A percentile compares a stretch with the other conserved stretches of the same genome.
phyloP scores from a whole-genome alignment of 345 rosid genomes.

The Turnera subulata region DNA sequence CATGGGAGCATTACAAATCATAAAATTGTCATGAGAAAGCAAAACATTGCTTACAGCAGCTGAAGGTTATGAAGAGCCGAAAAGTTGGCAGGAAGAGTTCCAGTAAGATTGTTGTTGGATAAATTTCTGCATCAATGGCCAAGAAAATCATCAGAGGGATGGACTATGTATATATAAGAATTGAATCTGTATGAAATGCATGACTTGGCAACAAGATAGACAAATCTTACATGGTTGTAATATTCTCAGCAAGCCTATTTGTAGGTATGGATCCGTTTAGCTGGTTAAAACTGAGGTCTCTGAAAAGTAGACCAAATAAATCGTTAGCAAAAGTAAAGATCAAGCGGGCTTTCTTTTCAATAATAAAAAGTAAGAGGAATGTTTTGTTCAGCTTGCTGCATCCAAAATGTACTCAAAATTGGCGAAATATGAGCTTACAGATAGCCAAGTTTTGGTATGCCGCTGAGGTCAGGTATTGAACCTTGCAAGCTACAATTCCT shows the following conservation, averaged over 20 bases:
- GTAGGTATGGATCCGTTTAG: slow-evolving; percentile 72
- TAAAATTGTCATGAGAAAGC: slow-evolving; percentile 19
- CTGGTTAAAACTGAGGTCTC: slow-evolving; percentile 81
- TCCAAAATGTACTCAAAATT: not conserved
- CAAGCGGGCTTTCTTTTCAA: not conserved
- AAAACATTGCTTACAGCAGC: slow-evolving; percentile 55
- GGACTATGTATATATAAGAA: too few species aligned
- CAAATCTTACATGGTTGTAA: slow-evolving; percentile 81
- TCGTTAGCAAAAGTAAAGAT: not conserved
- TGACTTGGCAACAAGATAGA: slow-evolving; percentile 4
- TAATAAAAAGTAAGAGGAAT: not conserved
- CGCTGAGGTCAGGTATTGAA: slow-evolving; percentile 79
- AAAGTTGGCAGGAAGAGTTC: slow-evolving; percentile 65
- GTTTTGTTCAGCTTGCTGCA: not conserved
- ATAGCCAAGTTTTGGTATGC: slow-evolving; percentile 68
- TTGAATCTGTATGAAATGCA: too few species aligned
- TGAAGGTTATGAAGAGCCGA: slow-evolving; percentile 68
- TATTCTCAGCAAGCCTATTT: slow-evolving; percentile 52
- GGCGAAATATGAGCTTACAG: slow-evolving; percentile 47
- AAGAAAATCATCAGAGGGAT: not conserved
- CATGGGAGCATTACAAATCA: too few species aligned
- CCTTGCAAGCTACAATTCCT: slow-evolving; percentile 89
- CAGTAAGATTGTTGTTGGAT: slow-evolving; percentile 66
- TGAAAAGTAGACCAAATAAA: slow-evolving; percentile 30
- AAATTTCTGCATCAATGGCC: slow-evolving; percentile 44